These are phyloP conservation scores for Sarocladiaceae sp. DNA, from an alignment of 2,329 filamentous ascomycete genomes.

Conservation along the genomic window DNA sequence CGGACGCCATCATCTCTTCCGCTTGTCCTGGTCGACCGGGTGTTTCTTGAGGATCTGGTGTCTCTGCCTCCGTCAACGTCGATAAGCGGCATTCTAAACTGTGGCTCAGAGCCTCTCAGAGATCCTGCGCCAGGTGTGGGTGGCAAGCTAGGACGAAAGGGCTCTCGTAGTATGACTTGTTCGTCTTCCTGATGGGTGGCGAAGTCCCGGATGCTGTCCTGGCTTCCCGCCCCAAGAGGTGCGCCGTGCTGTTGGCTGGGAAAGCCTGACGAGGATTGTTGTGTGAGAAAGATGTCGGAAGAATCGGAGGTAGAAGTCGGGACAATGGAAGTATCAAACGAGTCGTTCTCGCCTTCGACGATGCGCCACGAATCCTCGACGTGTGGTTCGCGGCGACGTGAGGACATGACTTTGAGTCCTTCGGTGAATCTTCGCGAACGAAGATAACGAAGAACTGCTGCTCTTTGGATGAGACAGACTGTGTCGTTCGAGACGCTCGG, in stretches of 20 bases:
- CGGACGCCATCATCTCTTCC: neutral
- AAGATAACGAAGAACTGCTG: neutral
- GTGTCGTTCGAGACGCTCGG: too few species aligned
- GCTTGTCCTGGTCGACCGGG: neutral
- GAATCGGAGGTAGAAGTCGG: constrained; percentile 36
- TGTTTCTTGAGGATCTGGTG: neutral
- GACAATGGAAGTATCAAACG: constrained; percentile 53
- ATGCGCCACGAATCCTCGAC: constrained; percentile 49
- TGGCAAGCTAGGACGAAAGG: constrained; percentile 51
- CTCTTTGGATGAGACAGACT: too few species aligned
- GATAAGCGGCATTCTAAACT: constrained; percentile 50
- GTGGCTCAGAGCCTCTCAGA: constrained; percentile 32
- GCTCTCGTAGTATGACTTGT: constrained; percentile 48
- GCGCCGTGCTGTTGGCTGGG: constrained; percentile 43
- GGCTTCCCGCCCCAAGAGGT: constrained; percentile 37
- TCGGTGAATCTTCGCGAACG: neutral
- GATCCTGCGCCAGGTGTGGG: constrained; percentile 13
- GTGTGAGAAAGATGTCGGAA: neutral
- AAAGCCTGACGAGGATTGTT: constrained; percentile 24
- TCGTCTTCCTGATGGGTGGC: constrained; percentile 50
- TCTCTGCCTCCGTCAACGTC: constrained; percentile 34
- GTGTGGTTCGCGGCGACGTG: constrained; percentile 6
- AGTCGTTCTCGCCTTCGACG: constrained; percentile 58
- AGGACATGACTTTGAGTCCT: neutral
- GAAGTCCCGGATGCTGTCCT: constrained; percentile 54